Conservation (phyloP, 2,329 filamentous ascomycete genomes). For the Akanthomyces muscarius region DNA sequence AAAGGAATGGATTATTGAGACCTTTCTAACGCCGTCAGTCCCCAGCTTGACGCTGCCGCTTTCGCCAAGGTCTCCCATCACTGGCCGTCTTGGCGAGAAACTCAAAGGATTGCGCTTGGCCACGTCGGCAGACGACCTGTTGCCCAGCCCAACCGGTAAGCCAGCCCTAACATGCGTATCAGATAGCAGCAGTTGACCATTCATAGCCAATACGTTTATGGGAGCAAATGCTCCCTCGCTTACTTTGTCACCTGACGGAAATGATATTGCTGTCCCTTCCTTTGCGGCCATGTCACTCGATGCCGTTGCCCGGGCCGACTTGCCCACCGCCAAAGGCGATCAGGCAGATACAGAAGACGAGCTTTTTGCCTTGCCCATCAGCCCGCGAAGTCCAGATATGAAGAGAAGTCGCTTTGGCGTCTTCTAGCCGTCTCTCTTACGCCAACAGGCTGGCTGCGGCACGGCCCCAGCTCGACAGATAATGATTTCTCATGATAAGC, state of each 20-base stretch:
- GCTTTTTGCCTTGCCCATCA: slow-evolving; percentile 82
- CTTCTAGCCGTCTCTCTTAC: neutral
- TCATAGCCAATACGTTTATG: slow-evolving; percentile 34
- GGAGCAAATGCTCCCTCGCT: slow-evolving; percentile 31
- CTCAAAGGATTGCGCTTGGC: slow-evolving; percentile 73
- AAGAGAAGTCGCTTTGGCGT: slow-evolving; percentile 74
- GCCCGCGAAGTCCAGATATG: slow-evolving; percentile 81
- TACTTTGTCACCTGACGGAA: slow-evolving; percentile 29
- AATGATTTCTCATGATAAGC: slow-evolving; percentile 4
- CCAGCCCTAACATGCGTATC: slow-evolving; percentile 19
- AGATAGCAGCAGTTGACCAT: slow-evolving; percentile 15
- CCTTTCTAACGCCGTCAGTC: slow-evolving; percentile 49
- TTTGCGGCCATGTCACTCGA: slow-evolving; percentile 35
- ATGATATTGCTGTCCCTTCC: slow-evolving; percentile 35
- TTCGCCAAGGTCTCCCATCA: slow-evolving; percentile 61
- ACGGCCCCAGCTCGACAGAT: neutral
- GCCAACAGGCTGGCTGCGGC: neutral
- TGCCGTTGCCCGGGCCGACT: slow-evolving; percentile 27
- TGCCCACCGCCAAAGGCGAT: slow-evolving; percentile 20
- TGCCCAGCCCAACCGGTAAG: slow-evolving; percentile 50
- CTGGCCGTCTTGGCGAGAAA: slow-evolving; percentile 73
- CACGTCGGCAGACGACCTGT: slow-evolving; percentile 64
- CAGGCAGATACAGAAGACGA: slow-evolving; percentile 58
- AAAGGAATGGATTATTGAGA: slow-evolving; percentile 77
- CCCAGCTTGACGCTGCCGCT: slow-evolving; percentile 33